These are phyloP conservation scores for Pyricularia sp. DNA, from an alignment of 2,329 filamentous ascomycete genomes.

Conservation along the genomic window DNA sequence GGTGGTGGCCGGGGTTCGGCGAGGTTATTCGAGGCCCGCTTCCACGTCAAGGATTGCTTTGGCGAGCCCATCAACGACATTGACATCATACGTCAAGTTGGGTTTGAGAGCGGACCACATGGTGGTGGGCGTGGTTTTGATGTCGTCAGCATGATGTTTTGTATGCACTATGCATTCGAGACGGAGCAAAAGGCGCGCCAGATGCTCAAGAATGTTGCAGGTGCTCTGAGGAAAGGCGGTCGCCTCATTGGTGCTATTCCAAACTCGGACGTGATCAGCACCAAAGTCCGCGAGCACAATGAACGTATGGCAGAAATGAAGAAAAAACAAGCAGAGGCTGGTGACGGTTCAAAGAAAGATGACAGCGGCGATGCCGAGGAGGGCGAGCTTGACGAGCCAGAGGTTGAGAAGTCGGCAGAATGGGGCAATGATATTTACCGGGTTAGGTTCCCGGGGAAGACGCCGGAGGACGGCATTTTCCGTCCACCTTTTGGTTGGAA, in stretches of 20 bases:
- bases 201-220: slow-evolving; percentile 90
- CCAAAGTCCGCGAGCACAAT: slow-evolving; percentile 70
- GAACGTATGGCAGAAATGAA: slow-evolving; percentile 30
- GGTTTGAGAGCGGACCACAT: slow-evolving; percentile 70
- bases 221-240: slow-evolving; percentile 84
- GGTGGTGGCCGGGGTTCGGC: slow-evolving; percentile 38
- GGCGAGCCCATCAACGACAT: slow-evolving; percentile 75
- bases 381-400: slow-evolving; percentile 49
- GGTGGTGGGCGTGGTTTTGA: slow-evolving; percentile 67
- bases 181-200: slow-evolving; percentile 78
- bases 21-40: slow-evolving; percentile 73
- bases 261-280: slow-evolving; percentile 86
- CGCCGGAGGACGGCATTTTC: slow-evolving; percentile 81
- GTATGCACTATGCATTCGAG: slow-evolving; percentile 98
- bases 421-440: slow-evolving; percentile 94
- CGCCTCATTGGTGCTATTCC: slow-evolving; percentile 92
- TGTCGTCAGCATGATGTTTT: slow-evolving; percentile 98
- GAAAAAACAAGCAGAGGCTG: slow-evolving; percentile 21
- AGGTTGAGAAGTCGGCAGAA: slow-evolving; percentile 56
- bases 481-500: slow-evolving; percentile 95
- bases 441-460: slow-evolving; percentile 77
- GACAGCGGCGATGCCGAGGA: slow-evolving; percentile 24
- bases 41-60: slow-evolving; percentile 88
- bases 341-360: slow-evolving; percentile 22
- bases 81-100: slow-evolving; percentile 73